Conservation (phyloP, 2,329 filamentous ascomycete genomes). For the Hypoxylon sp. region DNA sequence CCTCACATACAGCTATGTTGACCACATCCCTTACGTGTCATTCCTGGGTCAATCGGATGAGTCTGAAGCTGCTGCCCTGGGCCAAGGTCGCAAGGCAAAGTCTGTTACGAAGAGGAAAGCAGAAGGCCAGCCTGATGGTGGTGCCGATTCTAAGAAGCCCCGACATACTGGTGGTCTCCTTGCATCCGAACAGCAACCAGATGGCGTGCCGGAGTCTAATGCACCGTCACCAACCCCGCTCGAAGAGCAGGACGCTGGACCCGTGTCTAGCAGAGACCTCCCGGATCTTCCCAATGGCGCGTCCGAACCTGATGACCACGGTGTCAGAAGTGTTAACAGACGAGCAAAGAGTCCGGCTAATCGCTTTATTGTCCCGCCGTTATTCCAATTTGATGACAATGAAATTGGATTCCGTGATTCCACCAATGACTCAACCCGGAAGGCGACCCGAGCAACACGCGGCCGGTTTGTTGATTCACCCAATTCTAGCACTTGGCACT, state of each 20-base stretch:
- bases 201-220: conserved; percentile 55
- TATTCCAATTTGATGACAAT: conserved; percentile 65
- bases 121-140: conserved; percentile 64
- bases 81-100: conserved; percentile 55
- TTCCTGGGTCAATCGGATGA: conserved; percentile 55
- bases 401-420: conserved; percentile 74
- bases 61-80: conserved; percentile 53
- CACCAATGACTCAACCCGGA: conserved; percentile 68
- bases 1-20: conserved; percentile 49
- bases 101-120: conserved; percentile 65
- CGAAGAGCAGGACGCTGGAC: conserved; percentile 48
- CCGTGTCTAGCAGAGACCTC: conserved; percentile 47
- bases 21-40: conserved; percentile 50
- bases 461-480: conserved; percentile 69
- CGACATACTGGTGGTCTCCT: conserved; percentile 60
- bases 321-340: conserved; percentile 64
- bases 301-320: conserved; percentile 66
- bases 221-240: conserved; percentile 50
- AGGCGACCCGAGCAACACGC: conserved; percentile 66
- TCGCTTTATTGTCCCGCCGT: conserved; percentile 67
- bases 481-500: conserved; percentile 68
- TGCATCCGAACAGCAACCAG: conserved; percentile 54
- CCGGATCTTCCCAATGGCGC: conserved; percentile 59
- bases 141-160: conserved; percentile 65
- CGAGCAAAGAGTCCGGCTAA: conserved; percentile 63